Evolutionary conservation across 2,329 filamentous ascomycete genomes (phyloP), one percentile per base, ranked within the genome.

Genomic region (Mycosphaerella arachidis): DNA sequence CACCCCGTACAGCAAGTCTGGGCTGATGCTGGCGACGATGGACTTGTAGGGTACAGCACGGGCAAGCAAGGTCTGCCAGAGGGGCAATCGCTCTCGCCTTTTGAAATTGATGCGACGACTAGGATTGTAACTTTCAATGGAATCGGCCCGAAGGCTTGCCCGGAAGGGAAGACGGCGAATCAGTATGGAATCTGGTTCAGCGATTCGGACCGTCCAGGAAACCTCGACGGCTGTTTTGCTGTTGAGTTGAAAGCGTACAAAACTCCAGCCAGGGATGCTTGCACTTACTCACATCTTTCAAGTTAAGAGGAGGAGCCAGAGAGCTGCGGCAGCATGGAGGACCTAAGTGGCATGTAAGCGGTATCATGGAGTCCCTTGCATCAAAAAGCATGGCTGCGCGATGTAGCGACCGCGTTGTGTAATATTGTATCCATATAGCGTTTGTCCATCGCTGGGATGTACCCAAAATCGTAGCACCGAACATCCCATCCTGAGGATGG

Each of bases 121-220:
- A 46, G 55, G 13, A 9, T 40, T 12, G 13, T 57, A 46, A 52
- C 46, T 10, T 57, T 57, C 48, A 50, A 43, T n/a, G 55, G 48
- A 13, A 18, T 45, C 6, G 31, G 48, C 13, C 40, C 55, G n/a
- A 57, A 33, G 31, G 55, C 55, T 51, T 57, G 55, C 37, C 55
- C 55, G n/a, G 37, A 7, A 13, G 20, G 10, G 6, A 46, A 57
- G 29, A 5, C 8, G 18, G 48, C 48, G 24, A 30, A 48, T 16
- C 12, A 50, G 24, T 57, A 43, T 43, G 27, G 30, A 8, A 18
- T 56, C 3, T 57, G 46, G 48, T 52, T 57, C 24, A 52, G 9
- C 6, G 20, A 37, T 20, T 33, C 12, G 9, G 55, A 53, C 16
- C 27, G 12, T 20, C 55, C 55, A 18, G 46, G 46, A n/a, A 40